phyloP scores from a whole-genome alignment of 331 rosid species.

The Spiraea crenata region DNA sequence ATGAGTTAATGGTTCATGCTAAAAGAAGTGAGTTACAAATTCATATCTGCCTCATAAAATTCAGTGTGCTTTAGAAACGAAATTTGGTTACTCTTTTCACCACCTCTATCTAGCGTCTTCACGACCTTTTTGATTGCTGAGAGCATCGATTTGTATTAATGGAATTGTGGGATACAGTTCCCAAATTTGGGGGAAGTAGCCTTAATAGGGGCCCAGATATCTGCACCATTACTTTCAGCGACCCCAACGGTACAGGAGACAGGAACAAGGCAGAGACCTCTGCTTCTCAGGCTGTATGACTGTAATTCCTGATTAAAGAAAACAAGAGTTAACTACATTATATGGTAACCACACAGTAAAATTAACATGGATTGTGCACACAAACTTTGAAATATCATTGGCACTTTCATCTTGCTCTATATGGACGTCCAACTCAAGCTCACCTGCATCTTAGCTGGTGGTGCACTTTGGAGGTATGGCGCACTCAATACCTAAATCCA shows the following conservation, averaged over 20 bases:
- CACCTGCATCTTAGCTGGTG: slow-evolving; percentile 62
- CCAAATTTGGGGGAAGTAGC: slow-evolving; percentile 56
- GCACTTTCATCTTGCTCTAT: neutral
- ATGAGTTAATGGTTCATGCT: slow-evolving; percentile 18
- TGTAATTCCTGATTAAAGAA: slow-evolving; percentile 48
- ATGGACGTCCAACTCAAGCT: slow-evolving; percentile 26
- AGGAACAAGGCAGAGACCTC: slow-evolving; percentile 86
- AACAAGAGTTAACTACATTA: neutral
- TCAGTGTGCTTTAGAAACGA: slow-evolving; percentile 12
- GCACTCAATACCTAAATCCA: slow-evolving; percentile 82
- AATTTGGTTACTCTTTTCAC: slow-evolving; percentile 19
- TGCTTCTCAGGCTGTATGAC: slow-evolving; percentile 66
- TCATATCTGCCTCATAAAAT: slow-evolving; percentile 21
- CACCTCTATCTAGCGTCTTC: slow-evolving; percentile 22
- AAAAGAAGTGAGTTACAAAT: slow-evolving; percentile 27
- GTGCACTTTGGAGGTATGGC: slow-evolving; percentile 73
- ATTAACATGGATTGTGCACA: neutral
- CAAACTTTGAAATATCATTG: neutral
- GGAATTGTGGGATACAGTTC: slow-evolving; percentile 41
- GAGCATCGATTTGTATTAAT: slow-evolving; percentile 32
- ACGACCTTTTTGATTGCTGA: slow-evolving; percentile 29
- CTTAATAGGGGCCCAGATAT: slow-evolving; percentile 93
- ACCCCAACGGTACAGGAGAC: slow-evolving; percentile 66
- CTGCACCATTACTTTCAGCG: slow-evolving; percentile 92
- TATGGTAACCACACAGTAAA: neutral